Evolutionary conservation across 805 yeast species (phyloP).

Genomic region (Cyberlindnera xylosilytica): DNA sequence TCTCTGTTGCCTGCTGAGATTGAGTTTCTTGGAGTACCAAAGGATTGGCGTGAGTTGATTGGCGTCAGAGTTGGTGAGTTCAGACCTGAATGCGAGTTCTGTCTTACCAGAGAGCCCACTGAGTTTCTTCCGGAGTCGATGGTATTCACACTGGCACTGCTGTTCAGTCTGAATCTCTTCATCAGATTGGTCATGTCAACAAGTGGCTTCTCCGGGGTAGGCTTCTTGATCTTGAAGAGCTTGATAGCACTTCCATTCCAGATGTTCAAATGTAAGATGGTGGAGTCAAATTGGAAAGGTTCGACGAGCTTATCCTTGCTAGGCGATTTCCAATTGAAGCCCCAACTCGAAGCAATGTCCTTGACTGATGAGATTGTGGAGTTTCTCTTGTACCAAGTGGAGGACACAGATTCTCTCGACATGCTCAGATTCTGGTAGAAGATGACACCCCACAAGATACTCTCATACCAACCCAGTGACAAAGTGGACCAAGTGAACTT

Average conservation of each 20-base stretch:
- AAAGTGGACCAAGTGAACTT: constrained; percentile 59
- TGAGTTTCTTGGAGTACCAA: constrained; percentile 27
- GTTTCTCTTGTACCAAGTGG: constrained; percentile 27
- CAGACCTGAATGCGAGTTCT: constrained; percentile 14
- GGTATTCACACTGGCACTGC: constrained; percentile 24
- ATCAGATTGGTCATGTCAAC: constrained; percentile 39
- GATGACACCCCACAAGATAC: constrained; percentile 59
- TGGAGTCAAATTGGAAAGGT: constrained; percentile 18
- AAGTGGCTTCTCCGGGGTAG: constrained; percentile 38
- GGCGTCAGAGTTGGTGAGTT: constrained; percentile 28
- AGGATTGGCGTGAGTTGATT: constrained; percentile 27
- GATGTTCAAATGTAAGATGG: constrained; percentile 18
- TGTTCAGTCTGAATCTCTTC: constrained; percentile 34
- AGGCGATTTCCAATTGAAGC: constrained; percentile 27
- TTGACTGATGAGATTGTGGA: constrained; percentile 23
- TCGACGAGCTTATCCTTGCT: constrained; percentile 8
- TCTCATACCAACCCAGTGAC: constrained; percentile 74
- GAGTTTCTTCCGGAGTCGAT: constrained; percentile 17
- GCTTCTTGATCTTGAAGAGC: constrained; percentile 35
- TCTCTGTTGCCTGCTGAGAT: constrained; percentile 17
- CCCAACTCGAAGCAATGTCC: constrained; percentile 38
- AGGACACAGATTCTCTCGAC: constrained; percentile 11
- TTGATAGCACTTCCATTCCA: constrained; percentile 22
- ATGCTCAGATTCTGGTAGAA: constrained; percentile 34
- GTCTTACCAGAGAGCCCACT: constrained; percentile 5